Conservation (phyloP, 208 protist species). For the Acanthamoeba lenticulata region DNA sequence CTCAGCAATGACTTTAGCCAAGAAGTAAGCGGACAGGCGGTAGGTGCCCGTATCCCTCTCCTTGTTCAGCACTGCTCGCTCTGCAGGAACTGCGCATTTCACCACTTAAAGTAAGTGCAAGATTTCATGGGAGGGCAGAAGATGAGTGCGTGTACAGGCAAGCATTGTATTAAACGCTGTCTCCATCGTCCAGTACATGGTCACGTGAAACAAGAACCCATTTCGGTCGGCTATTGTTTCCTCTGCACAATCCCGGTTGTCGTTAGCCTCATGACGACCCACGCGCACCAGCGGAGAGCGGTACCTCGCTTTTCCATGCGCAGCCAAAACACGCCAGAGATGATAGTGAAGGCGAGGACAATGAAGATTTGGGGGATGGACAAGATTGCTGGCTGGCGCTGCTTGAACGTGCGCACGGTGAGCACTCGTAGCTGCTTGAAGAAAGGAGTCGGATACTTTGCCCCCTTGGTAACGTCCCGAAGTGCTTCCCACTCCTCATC, state of each 20-base stretch:
- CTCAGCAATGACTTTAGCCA: conserved; percentile 73
- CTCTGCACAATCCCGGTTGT: background rate
- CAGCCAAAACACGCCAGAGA: conserved; percentile 71
- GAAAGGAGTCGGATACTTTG: conserved; percentile 4
- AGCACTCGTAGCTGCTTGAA: background rate
- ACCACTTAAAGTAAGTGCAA: background rate
- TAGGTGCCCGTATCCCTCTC: conserved; percentile 65
- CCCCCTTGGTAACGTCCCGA: background rate
- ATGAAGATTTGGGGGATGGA: conserved; percentile 18
- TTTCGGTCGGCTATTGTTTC: conserved; percentile 25
- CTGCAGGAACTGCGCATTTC: background rate
- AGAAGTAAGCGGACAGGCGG: conserved; percentile 73
- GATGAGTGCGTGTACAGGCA: background rate
- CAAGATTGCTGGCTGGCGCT: background rate
- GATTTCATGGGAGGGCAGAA: background rate
- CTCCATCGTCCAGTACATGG: conserved; percentile 72
- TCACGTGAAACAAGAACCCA: conserved; percentile 72
- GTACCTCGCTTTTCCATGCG: conserved; percentile 61
- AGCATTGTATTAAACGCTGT: background rate
- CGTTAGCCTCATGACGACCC: background rate
- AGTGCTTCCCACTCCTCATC: background rate
- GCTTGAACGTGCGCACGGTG: conserved; percentile 43
- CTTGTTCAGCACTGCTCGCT: conserved; percentile 73
- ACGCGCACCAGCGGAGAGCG: background rate
- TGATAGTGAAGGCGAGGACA: conserved; percentile 10